Evolutionary conservation across 345 rosid species (phyloP).

Genomic region (Brassica nigra): DNA sequence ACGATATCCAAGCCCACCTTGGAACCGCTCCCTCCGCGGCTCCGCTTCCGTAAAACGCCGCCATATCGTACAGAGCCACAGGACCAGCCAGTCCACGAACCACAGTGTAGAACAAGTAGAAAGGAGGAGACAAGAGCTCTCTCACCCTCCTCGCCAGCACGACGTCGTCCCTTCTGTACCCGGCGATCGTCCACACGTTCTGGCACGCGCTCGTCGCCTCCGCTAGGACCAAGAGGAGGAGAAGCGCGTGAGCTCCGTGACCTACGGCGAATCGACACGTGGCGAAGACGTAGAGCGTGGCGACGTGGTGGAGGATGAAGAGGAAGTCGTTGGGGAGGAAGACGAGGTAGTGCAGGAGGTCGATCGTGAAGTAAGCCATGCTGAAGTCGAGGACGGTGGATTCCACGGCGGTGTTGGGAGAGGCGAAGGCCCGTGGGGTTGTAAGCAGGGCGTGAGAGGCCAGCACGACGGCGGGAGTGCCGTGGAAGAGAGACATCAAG

Average conservation of each 20-base stretch:
- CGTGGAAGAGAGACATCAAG: slow-evolving; percentile 72
- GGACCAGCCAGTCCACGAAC: slow-evolving; percentile 78
- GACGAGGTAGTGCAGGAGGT: slow-evolving; percentile 67
- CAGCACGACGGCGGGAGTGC: slow-evolving; percentile 69
- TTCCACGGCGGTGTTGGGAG: slow-evolving; percentile 58
- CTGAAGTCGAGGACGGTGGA: slow-evolving; percentile 73
- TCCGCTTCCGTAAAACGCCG: slow-evolving; percentile 48
- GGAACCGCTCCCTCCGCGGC: slow-evolving; percentile 53
- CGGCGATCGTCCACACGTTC: slow-evolving; percentile 65
- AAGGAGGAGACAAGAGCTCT: slow-evolving; percentile 51
- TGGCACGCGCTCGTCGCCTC: slow-evolving; percentile 82
- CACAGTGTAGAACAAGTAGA: slow-evolving; percentile 55
- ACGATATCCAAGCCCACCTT: slow-evolving; percentile 84
- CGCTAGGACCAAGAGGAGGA: slow-evolving; percentile 63
- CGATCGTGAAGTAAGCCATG: slow-evolving; percentile 70
- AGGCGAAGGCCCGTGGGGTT: slow-evolving; percentile 45
- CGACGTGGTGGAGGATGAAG: slow-evolving; percentile 87
- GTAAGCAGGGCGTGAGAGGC: slow-evolving; percentile 48
- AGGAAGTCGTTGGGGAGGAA: slow-evolving; percentile 65
- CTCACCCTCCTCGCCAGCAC: slow-evolving; percentile 52
- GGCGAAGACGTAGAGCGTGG: slow-evolving; percentile 66
- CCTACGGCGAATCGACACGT: slow-evolving; percentile 65
- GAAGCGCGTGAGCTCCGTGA: slow-evolving; percentile 65
- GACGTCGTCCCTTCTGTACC: slow-evolving; percentile 46
- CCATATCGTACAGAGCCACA: slow-evolving; percentile 54